Evolutionary conservation across 768 basidiomycete genomes (phyloP), one percentile per base, ranked within the genome.

Genomic region (Termitomyces sp.): DNA sequence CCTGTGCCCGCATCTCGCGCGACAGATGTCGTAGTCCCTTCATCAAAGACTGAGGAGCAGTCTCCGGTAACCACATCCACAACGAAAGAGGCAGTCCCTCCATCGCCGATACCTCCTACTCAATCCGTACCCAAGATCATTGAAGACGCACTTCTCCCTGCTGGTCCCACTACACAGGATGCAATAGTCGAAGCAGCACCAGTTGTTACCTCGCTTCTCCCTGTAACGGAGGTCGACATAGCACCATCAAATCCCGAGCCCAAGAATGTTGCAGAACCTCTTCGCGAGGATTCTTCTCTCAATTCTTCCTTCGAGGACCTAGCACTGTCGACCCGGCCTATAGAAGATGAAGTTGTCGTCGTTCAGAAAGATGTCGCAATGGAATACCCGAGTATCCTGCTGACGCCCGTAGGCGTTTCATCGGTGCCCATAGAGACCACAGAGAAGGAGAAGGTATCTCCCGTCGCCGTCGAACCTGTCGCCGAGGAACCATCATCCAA

Each of bases 241-340:
- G n/a, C 30, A 3, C 22, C 41, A 8, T 44, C 33, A 5, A n/a
- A 18, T 38, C 32, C 30, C 14, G 32, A 40, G 5, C 30, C 35
- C 13, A 46, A 38, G 3, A n/a, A 36, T 13, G 20, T 28, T 26
- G n/a, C 18, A 18, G 47, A 54, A n/a, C 47, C 52, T 33, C 52
- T 58, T 24, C 46, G 40, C 35, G 52, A 54, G 22, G 52, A 49
- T 13, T 53, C 57, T 11, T 58, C 57, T 33, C 57, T 58, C 24
- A 58, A 58, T 35, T 58, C 57, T 47, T 58, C 57, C 44, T 58
- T 58, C 47, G 57, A 58, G 46, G 57, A 58, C 30, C 52, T 58
- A 14, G 38, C 52, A 7, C 2, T 46, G 10, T 35, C 57, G 16
- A 16, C 47, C 8, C 46, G 43, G 16, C 57, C 44, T 24, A 18